A percentile compares a stretch with the other conserved stretches of the same genome.
Conservation (phyloP, 1,284 basidiomycete species). For the Irpex sp. region DNA sequence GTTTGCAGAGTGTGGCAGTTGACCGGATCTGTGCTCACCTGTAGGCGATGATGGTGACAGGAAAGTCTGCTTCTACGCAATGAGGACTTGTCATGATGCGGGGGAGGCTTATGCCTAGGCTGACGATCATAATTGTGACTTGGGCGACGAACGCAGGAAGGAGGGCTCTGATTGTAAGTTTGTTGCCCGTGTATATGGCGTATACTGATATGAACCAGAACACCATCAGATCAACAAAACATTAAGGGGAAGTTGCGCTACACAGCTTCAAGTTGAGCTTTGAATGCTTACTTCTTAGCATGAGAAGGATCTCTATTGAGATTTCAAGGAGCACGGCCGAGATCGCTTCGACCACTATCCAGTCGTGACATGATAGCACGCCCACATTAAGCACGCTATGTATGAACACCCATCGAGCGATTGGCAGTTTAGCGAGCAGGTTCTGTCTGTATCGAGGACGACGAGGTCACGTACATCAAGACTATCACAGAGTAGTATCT, state of each 20-base stretch:
- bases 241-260: neutral
- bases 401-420: neutral
- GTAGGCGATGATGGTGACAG: constrained; percentile 25
- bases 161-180: constrained; percentile 18
- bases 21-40: constrained; percentile 19
- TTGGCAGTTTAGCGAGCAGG: no score
- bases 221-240: neutral
- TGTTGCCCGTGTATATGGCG: constrained; percentile 27
- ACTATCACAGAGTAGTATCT: constrained; percentile 25
- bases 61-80: constrained; percentile 24
- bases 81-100: constrained; percentile 21
- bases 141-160: constrained; percentile 21
- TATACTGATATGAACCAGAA: constrained; percentile 21
- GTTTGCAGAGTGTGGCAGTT: no score
- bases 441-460: neutral
- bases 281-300: constrained; percentile 25
- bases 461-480: constrained; percentile 21
- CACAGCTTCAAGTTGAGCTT: no score
- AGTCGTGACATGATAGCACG: constrained; percentile 22
- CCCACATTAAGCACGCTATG: constrained; percentile 19
- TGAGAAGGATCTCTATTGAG: constrained; percentile 28
- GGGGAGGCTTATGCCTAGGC: constrained; percentile 25
- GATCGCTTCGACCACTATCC: constrained; percentile 30
- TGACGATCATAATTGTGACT: constrained; percentile 23
- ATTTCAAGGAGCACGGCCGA: constrained; percentile 28